Evolutionary conservation across 2,329 filamentous ascomycete genomes (phyloP).

Genomic region (Exophiala mesophila): DNA sequence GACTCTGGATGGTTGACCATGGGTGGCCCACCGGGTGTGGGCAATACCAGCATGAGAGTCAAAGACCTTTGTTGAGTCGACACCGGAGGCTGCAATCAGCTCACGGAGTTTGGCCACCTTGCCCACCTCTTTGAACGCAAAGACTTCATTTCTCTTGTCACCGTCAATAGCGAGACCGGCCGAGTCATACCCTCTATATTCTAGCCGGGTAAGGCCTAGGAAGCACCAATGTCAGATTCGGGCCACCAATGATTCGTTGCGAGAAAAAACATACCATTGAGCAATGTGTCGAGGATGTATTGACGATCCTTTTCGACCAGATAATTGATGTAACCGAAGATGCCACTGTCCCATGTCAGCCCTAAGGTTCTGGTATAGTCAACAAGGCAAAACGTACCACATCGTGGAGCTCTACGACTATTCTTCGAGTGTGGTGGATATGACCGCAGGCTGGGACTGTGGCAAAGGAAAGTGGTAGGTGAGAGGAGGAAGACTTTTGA

Average conservation of each 20-base stretch:
- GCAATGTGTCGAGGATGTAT: slow-evolving; percentile 90
- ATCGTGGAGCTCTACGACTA: slow-evolving; percentile 12
- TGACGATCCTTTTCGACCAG: slow-evolving; percentile 97
- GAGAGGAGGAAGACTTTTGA: too few relatives aligned
- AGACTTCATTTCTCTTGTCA: slow-evolving; percentile 97
- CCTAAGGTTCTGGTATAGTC: not conserved
- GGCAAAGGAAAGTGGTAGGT: too few relatives aligned
- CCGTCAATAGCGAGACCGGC: slow-evolving; percentile 93
- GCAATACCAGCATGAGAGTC: slow-evolving; percentile 98
- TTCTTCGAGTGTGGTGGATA: not conserved
- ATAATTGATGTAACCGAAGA: slow-evolving; percentile 99
- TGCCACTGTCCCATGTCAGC: slow-evolving; percentile 58
- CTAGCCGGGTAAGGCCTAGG: slow-evolving; percentile 83
- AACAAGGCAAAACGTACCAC: slow-evolving; percentile 13
- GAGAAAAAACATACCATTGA: slow-evolving; percentile 68
- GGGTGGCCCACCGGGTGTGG: slow-evolving; percentile 98
- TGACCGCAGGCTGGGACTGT: not conserved
- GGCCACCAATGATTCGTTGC: not conserved
- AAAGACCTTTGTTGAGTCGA: slow-evolving; percentile 87
- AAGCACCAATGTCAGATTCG: slow-evolving; percentile 10
- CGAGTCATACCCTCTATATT: slow-evolving; percentile 98
- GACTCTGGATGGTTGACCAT: slow-evolving; percentile 83
- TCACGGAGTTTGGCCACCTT: slow-evolving; percentile 96
- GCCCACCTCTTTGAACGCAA: slow-evolving; percentile 98
- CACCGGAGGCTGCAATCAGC: slow-evolving; percentile 76